These are phyloP conservation scores for Myochromella boudieri DNA, from an alignment of 768 basidiomycete species.

Conservation along the genomic window DNA sequence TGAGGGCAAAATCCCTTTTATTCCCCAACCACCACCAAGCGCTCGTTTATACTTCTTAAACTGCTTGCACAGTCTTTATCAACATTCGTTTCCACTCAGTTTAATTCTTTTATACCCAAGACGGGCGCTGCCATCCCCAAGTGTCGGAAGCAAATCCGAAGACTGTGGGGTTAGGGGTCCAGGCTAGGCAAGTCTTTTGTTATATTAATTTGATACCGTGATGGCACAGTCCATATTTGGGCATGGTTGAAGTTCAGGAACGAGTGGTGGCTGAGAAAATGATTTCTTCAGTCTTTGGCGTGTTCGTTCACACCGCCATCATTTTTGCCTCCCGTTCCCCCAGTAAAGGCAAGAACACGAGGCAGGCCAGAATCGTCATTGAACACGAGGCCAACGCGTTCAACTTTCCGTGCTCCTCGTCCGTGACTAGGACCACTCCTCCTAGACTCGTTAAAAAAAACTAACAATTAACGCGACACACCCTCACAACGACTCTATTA, in stretches of 20 bases:
- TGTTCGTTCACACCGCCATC: slow-evolving; percentile 20
- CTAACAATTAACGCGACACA: slow-evolving; percentile 31
- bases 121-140: slow-evolving; percentile 1
- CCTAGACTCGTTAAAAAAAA: slow-evolving; percentile 12
- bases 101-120: background rate
- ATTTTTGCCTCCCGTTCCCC: slow-evolving; percentile 22
- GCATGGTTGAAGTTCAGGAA: slow-evolving; percentile 27
- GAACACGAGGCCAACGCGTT: slow-evolving; percentile 48
- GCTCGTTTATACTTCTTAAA: background rate
- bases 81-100: slow-evolving; percentile 2
- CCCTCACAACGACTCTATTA: slow-evolving; percentile 5
- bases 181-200: slow-evolving; percentile 12
- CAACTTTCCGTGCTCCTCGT: slow-evolving; percentile 20
- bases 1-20: slow-evolving; percentile 1
- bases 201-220: too few relatives aligned
- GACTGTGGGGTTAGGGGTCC: slow-evolving; percentile 17
- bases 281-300: slow-evolving; percentile 11
- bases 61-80: background rate
- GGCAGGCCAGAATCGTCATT: slow-evolving; percentile 35
- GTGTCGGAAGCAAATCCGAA: slow-evolving; percentile 7
- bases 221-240: slow-evolving; percentile 14
- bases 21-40: slow-evolving; percentile 8
- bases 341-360: slow-evolving; percentile 49
- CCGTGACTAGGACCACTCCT: background rate
- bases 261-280: slow-evolving; percentile 12